Conservation (phyloP, 805 yeast genomes). For the Candida pseudofarinosa region DNA sequence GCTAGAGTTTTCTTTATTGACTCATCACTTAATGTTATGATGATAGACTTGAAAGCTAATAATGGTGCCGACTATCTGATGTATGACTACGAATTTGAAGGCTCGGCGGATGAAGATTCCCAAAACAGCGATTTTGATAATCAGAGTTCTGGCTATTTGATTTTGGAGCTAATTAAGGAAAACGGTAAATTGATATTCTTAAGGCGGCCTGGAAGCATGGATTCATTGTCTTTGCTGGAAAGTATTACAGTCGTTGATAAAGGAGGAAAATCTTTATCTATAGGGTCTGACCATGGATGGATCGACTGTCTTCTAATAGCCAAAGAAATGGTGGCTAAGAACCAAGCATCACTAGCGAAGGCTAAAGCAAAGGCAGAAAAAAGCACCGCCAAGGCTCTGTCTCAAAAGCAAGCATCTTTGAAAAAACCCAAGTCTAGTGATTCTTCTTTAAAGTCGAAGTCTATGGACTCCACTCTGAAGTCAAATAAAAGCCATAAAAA, state of each 20-base stretch:
- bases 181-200: slow-evolving; percentile 56
- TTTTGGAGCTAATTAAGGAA: slow-evolving; percentile 55
- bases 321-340: slow-evolving; percentile 43
- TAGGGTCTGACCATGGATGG: slow-evolving; percentile 57
- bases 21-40: slow-evolving; percentile 26
- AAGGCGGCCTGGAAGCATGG: slow-evolving; percentile 34
- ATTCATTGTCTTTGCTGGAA: slow-evolving; percentile 20
- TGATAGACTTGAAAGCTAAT: slow-evolving; percentile 40
- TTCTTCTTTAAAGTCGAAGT: not conserved
- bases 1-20: slow-evolving; percentile 42
- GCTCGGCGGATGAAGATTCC: slow-evolving; percentile 17
- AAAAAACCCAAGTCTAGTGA: slow-evolving; percentile 5
- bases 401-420: slow-evolving; percentile 1
- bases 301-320: slow-evolving; percentile 66
- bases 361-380: slow-evolving; percentile 10
- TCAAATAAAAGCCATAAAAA: slow-evolving; percentile 9
- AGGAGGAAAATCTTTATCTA: slow-evolving; percentile 29
- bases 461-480: not conserved
- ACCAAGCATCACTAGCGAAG: slow-evolving; percentile 9
- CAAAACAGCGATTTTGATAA: slow-evolving; percentile 29
- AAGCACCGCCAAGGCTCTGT: slow-evolving; percentile 8
- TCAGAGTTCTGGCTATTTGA: slow-evolving; percentile 55
- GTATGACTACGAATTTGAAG: slow-evolving; percentile 75
- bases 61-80: slow-evolving; percentile 55
- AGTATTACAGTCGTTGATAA: slow-evolving; percentile 28